Evolutionary conservation across 805 yeast genomes (phyloP).

Genomic region (Grigorovia transvaalensis): DNA sequence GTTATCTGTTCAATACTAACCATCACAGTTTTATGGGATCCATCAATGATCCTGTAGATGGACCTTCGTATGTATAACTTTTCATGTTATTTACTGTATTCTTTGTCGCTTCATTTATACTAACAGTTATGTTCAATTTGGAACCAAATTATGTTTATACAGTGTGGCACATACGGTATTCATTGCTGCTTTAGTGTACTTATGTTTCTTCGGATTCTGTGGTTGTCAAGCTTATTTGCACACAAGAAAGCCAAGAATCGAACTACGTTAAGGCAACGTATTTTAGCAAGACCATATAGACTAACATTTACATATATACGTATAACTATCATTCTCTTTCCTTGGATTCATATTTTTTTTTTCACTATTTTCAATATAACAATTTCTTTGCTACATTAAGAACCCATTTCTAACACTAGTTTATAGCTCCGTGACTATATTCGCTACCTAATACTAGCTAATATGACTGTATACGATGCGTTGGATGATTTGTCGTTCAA

Average conservation of each 20-base stretch:
- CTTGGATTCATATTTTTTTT: no score
- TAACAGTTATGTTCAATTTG: not conserved
- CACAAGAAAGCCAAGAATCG: constrained; percentile 57
- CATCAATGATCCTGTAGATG: constrained; percentile 81
- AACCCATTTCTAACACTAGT: not conserved
- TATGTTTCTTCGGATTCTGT: constrained; percentile 74
- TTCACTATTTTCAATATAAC: no score
- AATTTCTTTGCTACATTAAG: no score
- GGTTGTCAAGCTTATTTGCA: constrained; percentile 70
- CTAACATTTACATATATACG: not conserved
- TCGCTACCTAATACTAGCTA: no score
- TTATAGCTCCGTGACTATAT: not conserved
- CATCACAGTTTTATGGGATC: constrained; percentile 94
- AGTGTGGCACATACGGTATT: constrained; percentile 83
- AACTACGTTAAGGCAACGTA: constrained; percentile 26
- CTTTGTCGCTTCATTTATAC: not conserved
- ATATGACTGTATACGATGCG: not conserved
- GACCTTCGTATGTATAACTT: constrained; percentile 46
- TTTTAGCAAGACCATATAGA: not conserved
- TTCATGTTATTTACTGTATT: not conserved
- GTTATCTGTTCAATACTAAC: constrained; percentile 63
- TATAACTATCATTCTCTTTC: no score
- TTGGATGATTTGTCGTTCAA: constrained; percentile 13
- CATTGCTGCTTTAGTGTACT: constrained; percentile 79
- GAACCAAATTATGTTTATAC: not conserved